These are phyloP conservation scores for Exophiala dermatitidis DNA, from an alignment of 2,329 filamentous ascomycete genomes.

Conservation along the genomic window DNA sequence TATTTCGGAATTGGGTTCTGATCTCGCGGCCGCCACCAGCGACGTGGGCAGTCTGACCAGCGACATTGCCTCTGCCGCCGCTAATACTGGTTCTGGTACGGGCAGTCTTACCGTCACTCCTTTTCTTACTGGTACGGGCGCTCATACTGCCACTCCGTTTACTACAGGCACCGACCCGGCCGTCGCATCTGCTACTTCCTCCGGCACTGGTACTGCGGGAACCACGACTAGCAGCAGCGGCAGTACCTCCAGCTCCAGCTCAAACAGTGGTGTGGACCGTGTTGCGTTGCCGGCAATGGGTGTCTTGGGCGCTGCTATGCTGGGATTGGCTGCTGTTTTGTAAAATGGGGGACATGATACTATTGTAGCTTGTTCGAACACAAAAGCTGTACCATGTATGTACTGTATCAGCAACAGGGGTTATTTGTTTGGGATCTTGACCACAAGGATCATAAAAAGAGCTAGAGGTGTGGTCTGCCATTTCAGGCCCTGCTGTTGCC, in stretches of 20 bases:
- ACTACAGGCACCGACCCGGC: not conserved
- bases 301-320: not conserved
- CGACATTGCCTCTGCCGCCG: not conserved
- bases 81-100: not conserved
- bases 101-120: too few species aligned
- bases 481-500: too few species aligned
- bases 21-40: conserved; percentile 1
- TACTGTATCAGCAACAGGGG: too few species aligned
- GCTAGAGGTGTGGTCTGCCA: too few species aligned
- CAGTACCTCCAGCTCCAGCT: conserved; percentile 1
- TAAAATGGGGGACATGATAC: not conserved
- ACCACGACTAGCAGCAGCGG: too few species aligned
- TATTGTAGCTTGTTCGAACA: too few species aligned
- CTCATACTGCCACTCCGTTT: not conserved
- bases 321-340: conserved; percentile 9
- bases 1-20: conserved; percentile 1
- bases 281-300: conserved; percentile 8
- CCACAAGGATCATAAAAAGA: too few species aligned
- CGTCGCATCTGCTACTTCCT: not conserved
- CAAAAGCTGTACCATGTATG: too few species aligned
- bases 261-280: conserved; percentile 7
- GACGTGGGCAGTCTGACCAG: conserved; percentile 3
- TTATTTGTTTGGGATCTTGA: too few species aligned
- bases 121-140: too few species aligned
- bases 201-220: not conserved